These are phyloP conservation scores for Trypanosoma rangeli DNA, from an alignment of 208 protist species.

Conservation along the genomic window DNA sequence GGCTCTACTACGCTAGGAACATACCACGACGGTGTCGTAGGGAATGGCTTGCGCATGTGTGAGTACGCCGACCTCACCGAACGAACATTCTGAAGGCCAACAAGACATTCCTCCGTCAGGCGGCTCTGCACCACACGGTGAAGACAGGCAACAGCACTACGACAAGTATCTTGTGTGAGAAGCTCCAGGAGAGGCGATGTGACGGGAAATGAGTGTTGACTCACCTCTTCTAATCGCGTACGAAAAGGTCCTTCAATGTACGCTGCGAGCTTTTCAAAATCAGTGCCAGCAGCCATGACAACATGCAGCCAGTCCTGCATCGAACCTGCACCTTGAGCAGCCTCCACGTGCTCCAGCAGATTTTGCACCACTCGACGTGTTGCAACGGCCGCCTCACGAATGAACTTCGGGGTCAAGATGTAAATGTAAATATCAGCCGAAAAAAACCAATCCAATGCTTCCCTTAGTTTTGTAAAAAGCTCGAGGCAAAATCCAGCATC, in stretches of 20 bases:
- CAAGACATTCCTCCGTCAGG: conserved; percentile 38
- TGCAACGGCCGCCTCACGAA: conserved; percentile 28
- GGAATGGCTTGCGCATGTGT: conserved; percentile 67
- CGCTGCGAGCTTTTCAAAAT: conserved; percentile 20
- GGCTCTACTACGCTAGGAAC: conserved; percentile 54
- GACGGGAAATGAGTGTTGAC: conserved; percentile 6
- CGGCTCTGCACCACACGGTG: conserved; percentile 29
- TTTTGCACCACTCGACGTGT: conserved; percentile 4
- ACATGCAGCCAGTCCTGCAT: conserved; percentile 23
- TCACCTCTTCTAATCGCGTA: conserved; percentile 6
- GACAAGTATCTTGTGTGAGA: conserved; percentile 19
- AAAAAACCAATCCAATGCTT: conserved; percentile 40
- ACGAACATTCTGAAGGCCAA: conserved; percentile 68
- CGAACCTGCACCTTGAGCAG: conserved; percentile 1
- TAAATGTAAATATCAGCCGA: conserved; percentile 46
- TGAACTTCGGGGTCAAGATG: conserved; percentile 37
- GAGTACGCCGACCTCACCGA: conserved; percentile 74
- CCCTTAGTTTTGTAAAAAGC: conserved; percentile 29
- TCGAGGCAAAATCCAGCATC: conserved; percentile 20
- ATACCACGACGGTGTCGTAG: conserved; percentile 75
- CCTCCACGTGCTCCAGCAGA: conserved; percentile 9
- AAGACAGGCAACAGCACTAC: conserved; percentile 24
- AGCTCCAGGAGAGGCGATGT: conserved; percentile 19
- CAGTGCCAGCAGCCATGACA: conserved; percentile 1
- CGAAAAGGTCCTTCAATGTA: conserved; percentile 25